Evolutionary conservation across 352 stramenopile species (phyloP).

Genomic region (Globisporangium carolinianum): DNA sequence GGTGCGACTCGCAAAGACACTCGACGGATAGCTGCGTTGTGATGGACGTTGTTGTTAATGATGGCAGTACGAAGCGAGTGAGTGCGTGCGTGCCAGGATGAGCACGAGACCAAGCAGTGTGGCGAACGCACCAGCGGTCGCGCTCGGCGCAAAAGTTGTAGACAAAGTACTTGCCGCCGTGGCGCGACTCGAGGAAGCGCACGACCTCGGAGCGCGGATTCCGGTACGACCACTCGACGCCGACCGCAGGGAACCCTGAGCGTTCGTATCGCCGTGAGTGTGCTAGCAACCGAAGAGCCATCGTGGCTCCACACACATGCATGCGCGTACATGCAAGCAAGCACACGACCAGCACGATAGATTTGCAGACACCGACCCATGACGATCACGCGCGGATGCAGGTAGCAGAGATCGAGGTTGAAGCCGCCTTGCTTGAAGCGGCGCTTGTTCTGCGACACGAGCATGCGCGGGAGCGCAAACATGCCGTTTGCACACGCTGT

Average conservation of each 20-base stretch:
- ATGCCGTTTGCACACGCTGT: slow-evolving; percentile 23
- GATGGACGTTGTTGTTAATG: too few relatives aligned
- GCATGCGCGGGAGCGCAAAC: slow-evolving; percentile 41
- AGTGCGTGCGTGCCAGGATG: background rate
- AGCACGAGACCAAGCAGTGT: background rate
- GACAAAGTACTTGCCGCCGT: slow-evolving; percentile 55
- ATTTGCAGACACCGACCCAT: slow-evolving; percentile 32
- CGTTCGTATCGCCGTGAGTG: background rate
- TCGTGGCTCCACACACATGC: background rate
- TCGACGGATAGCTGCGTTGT: slow-evolving; percentile 34
- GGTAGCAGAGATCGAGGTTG: slow-evolving; percentile 65
- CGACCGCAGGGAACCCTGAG: slow-evolving; percentile 47
- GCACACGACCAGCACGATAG: slow-evolving; percentile 1
- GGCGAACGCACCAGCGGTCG: slow-evolving; percentile 27
- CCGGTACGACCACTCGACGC: slow-evolving; percentile 49
- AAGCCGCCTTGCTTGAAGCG: slow-evolving; percentile 53
- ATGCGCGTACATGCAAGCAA: background rate
- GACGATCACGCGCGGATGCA: slow-evolving; percentile 69
- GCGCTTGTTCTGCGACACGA: slow-evolving; percentile 77
- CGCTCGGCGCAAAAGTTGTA: slow-evolving; percentile 72
- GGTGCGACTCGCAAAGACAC: slow-evolving; percentile 36
- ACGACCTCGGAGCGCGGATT: slow-evolving; percentile 57
- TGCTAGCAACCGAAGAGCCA: too few relatives aligned
- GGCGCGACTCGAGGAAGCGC: slow-evolving; percentile 40
- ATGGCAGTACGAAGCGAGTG: background rate